Base-by-base conservation (phyloP, 192 early-diverging fungal genomes). In the Backusella circina region DNA sequence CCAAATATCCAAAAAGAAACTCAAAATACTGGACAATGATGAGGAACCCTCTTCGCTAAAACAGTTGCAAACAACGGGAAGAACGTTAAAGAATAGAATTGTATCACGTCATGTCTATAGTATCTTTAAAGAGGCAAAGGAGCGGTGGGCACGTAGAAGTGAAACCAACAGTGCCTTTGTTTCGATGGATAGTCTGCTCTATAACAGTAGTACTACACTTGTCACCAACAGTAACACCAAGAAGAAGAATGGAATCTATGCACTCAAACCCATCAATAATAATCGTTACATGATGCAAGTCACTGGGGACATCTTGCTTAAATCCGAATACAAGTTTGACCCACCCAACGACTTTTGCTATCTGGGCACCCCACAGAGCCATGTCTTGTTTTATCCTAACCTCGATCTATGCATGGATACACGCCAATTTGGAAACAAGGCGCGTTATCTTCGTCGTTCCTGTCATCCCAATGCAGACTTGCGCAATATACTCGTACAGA, bases 201-300 rank as follows among this genome's bases (percentile, higher is more conserved):
- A 18, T 8, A 47, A 47, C 18, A n/a, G 15, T 38, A 23, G 47
- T 28, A 5, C 54, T 28, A 5, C 54, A 15, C 44, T 54, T 64
- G 21, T 65, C 15, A 36, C 71, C 72, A 12, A 75, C 82, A 10
- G 21, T 10, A 61, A 28, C 23, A 28, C 54, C 54, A 61, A 61
- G 26, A 61, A 61, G 54, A 61, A 61, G 26, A 88, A 89, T 65
- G 93, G 91, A 21, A 72, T 92, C 15, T 91, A 91, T 82, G 87
- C 91, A 3, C 89, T 87, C 47, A 80, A 78, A 3, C 80, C 86
- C 15, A 86, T 95, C 50, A 65, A 81, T 10, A 67, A 84, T 0
- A 76, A 85, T 16, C 75, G 84, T 37, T 95, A 89, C 73, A 82
- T 98, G 61, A 86, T 90, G 79, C 92, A 96, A 67, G 93, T 92